phyloP scores from a whole-genome alignment of 2,329 filamentous ascomycete species.

The Penicillium sp. region DNA sequence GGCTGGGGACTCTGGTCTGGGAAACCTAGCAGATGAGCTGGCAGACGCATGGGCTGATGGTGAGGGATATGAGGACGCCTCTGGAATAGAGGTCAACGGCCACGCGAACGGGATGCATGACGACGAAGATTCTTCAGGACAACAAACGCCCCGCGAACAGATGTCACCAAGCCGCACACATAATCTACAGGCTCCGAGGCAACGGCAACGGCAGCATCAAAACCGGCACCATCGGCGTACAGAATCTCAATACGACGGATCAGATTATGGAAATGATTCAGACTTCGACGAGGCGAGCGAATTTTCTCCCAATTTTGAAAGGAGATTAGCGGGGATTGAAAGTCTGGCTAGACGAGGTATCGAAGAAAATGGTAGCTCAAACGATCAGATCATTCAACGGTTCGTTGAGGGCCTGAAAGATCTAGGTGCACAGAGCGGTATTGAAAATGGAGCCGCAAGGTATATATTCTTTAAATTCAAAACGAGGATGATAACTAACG shows the following conservation, averaged over 20 bases:
- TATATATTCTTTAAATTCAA: conserved; percentile 26
- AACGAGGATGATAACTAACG: background rate
- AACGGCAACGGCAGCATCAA: conserved; percentile 34
- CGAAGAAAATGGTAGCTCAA: conserved; percentile 49
- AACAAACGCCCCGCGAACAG: conserved; percentile 25
- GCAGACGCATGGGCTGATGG: conserved; percentile 57
- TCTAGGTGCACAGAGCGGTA: conserved; percentile 52
- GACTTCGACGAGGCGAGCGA: conserved; percentile 51
- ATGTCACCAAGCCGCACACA: conserved; percentile 5
- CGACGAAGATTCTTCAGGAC: conserved; percentile 24
- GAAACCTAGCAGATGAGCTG: conserved; percentile 61
- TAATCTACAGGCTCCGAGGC: conserved; percentile 31
- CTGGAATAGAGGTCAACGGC: conserved; percentile 31
- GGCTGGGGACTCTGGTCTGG: conserved; percentile 41
- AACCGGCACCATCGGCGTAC: conserved; percentile 37
- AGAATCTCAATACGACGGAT: conserved; percentile 53
- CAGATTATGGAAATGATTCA: conserved; percentile 55
- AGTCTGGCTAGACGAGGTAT: conserved; percentile 51
- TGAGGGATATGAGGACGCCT: conserved; percentile 43
- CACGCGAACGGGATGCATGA: conserved; percentile 25
- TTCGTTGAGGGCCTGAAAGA: conserved; percentile 51
- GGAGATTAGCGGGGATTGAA: conserved; percentile 54
- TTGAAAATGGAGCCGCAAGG: conserved; percentile 56
- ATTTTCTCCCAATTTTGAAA: conserved; percentile 53
- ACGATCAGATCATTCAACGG: conserved; percentile 51